Conservation (phyloP, 495 filamentous ascomycete species). For the Daldinia decipiens region DNA sequence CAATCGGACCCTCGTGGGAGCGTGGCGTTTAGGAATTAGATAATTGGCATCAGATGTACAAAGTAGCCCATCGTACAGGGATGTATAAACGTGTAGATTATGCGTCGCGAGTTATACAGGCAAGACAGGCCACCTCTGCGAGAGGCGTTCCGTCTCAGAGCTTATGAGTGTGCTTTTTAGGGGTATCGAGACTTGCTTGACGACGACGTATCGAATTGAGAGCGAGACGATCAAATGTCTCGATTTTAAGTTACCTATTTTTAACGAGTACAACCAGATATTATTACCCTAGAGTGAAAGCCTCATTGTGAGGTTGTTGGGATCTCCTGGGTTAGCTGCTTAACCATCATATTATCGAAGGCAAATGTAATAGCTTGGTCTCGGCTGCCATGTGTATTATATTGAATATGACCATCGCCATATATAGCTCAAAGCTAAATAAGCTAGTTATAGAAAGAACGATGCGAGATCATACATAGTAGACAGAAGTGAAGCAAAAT, state of each 20-base stretch:
- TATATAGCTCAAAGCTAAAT: neutral
- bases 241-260: neutral
- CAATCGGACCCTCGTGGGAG: slow-evolving; percentile 29
- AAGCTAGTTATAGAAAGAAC: neutral
- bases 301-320: neutral
- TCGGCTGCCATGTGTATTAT: no score
- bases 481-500: neutral
- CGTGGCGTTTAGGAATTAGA: slow-evolving; percentile 43
- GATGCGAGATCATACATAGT: neutral
- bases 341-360: no score
- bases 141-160: neutral
- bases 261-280: neutral
- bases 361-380: no score
- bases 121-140: neutral
- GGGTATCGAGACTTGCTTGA: slow-evolving; percentile 1
- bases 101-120: slow-evolving; percentile 14
- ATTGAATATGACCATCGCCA: no score
- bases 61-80: slow-evolving; percentile 35
- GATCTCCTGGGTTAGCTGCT: no score
- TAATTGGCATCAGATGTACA: slow-evolving; percentile 41
- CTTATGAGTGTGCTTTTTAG: slow-evolving; percentile 2
- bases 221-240: slow-evolving; percentile 1
- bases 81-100: slow-evolving; percentile 44
- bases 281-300: neutral
- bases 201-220: slow-evolving; percentile 5